Evolutionary conservation across 352 stramenopile species (phyloP).

Genomic region (Bremia lactucae): DNA sequence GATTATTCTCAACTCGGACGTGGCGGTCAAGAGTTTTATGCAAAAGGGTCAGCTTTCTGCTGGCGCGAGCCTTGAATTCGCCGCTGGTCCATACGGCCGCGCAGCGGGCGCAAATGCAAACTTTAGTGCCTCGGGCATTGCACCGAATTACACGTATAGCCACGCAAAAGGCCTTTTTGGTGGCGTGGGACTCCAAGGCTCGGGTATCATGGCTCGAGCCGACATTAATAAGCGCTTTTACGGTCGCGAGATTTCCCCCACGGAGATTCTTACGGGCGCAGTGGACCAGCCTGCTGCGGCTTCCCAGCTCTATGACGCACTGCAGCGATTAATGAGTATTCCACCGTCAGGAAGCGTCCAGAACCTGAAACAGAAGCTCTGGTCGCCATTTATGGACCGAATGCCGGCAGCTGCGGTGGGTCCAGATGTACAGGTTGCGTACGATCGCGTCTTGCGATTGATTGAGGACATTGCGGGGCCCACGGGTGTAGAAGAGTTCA

Average conservation of each 20-base stretch:
- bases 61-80: constrained; percentile 75
- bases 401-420: constrained; percentile 63
- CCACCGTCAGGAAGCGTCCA: constrained; percentile 42
- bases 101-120: constrained; percentile 67
- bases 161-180: constrained; percentile 82
- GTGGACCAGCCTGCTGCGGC: constrained; percentile 76
- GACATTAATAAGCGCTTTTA: constrained; percentile 87
- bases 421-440: constrained; percentile 73
- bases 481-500: constrained; percentile 68
- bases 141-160: constrained; percentile 84
- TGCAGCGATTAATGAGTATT: constrained; percentile 67
- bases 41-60: constrained; percentile 76
- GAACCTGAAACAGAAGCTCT: constrained; percentile 48
- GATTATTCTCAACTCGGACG: constrained; percentile 91
- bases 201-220: constrained; percentile 58
- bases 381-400: constrained; percentile 58
- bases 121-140: constrained; percentile 61
- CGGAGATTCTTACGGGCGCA: constrained; percentile 71
- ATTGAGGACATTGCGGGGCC: constrained; percentile 53
- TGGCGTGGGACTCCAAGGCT: constrained; percentile 72
- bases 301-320: constrained; percentile 70
- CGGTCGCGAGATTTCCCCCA: constrained; percentile 73
- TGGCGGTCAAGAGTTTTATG: constrained; percentile 86
- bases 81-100: constrained; percentile 67
- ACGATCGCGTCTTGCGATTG: constrained; percentile 68